Evolutionary conservation across 108 stramenopile genomes (phyloP), one percentile per base, ranked within the genome.

Genomic region (Nitzschia palea): DNA sequence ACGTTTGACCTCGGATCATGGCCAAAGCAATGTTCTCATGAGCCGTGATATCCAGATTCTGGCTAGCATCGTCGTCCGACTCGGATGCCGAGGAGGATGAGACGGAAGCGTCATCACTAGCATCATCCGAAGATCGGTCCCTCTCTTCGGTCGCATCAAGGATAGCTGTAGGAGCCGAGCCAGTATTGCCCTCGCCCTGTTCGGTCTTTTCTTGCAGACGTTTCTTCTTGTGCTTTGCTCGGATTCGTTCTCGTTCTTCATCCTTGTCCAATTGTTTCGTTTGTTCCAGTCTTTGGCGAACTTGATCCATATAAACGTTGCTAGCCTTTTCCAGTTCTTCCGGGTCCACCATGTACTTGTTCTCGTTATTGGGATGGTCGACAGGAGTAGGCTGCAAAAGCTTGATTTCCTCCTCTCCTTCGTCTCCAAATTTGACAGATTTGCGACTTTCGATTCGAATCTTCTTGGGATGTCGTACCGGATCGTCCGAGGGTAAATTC

Each of bases 401-500:
- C 42, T 37, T 65, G 36, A 59, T 52, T 57, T 86, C 87, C 23
- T 86, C 87, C 4, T 87, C 77, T 31, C 97, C 97, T 53, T 96
- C 93, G 22, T 97, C 97, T 63, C 90, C 83, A 65, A 97, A 97
- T 34, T 84, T 78, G 59, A 86, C 83, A 9, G 77, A 59, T 33
- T 75, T 88, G 29, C 86, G 65, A 22, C 85, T 86, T 43, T 93
- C 91, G 32, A 91, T 78, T 8, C 88, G 81, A 58, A 93, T 94
- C 68, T 81, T 95, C 65, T 94, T 97, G 50, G 75, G 67, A 54
- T 86, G 80, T n/a, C 87, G 70, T 32, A 74, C 73, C 67, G 79
- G 74, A 36, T 26, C 85, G 4, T 48, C 17, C 5, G 9, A 12
- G n/a, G 5, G 5, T 20, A 12, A 22, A 29, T 81, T 56, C 17